These are phyloP conservation scores for Morella rubra DNA, from an alignment of 306 rosid genomes.

Conservation along the genomic window DNA sequence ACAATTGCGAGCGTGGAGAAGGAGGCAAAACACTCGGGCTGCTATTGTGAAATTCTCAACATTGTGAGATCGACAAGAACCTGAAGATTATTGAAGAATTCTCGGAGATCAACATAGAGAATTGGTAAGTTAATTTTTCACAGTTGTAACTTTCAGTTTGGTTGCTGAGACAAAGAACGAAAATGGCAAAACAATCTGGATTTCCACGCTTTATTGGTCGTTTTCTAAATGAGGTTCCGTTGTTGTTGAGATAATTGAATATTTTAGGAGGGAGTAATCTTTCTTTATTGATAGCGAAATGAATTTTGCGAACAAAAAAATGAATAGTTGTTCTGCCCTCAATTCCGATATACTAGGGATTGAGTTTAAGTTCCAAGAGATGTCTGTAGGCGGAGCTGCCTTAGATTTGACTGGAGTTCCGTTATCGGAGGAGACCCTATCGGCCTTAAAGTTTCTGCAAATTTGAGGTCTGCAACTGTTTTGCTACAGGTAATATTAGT, in stretches of 20 bases:
- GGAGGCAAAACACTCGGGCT: too few species aligned
- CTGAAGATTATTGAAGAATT: too few species aligned
- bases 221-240: neutral
- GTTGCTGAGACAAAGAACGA: neutral
- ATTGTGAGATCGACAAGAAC: too few species aligned
- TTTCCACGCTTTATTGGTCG: neutral
- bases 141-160: too few species aligned
- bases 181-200: neutral
- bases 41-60: too few species aligned
- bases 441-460: slow-evolving; percentile 79
- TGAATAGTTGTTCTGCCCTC: neutral
- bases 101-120: too few species aligned
- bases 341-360: slow-evolving; percentile 46
- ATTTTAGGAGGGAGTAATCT: neutral
- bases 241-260: neutral
- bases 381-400: slow-evolving; percentile 87
- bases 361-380: slow-evolving; percentile 57
- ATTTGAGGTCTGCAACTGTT: slow-evolving; percentile 79
- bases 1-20: too few species aligned
- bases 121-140: too few species aligned
- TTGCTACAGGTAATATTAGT: slow-evolving; percentile 57
- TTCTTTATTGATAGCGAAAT: neutral
- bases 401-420: slow-evolving; percentile 85
- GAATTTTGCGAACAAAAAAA: neutral
- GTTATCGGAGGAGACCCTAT: slow-evolving; percentile 75